Evolutionary conservation across 2,329 filamentous ascomycete species (phyloP).

Genomic region (Macroventuria anomochaeta): DNA sequence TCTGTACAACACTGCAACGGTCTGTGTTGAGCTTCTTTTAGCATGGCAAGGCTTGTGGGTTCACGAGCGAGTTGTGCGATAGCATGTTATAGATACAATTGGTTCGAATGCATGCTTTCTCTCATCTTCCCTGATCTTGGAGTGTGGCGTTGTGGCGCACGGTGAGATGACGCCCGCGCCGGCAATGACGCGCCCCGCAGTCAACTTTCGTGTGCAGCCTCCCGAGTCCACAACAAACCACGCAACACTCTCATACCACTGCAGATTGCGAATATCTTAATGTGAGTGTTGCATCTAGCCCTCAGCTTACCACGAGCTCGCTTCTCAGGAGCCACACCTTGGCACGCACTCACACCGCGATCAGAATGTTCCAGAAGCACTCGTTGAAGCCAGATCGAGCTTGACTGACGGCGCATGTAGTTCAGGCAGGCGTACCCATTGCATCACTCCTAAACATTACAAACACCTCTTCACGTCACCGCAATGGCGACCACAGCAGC

Average conservation of each 20-base stretch:
- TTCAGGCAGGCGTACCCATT: background rate
- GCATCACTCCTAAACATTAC: background rate
- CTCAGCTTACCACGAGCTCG: background rate
- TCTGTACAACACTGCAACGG: constrained; percentile 10
- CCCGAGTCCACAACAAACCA: background rate
- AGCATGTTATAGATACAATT: background rate
- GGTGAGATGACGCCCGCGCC: constrained; percentile 3
- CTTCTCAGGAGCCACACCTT: background rate
- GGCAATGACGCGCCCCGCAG: constrained; percentile 20
- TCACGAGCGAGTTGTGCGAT: background rate
- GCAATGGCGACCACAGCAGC: constrained; percentile 49
- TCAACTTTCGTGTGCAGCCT: constrained; percentile 10
- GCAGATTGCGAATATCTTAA: background rate
- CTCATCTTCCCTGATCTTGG: background rate
- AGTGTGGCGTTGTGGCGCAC: constrained; percentile 7
- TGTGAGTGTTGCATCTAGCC: background rate
- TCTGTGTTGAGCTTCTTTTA: background rate
- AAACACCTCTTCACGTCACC: background rate
- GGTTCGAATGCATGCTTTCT: background rate
- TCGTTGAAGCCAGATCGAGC: background rate
- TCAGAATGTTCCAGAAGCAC: constrained; percentile 16
- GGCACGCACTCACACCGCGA: background rate
- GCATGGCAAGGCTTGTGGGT: background rate
- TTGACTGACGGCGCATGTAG: constrained; percentile 11
- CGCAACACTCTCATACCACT: background rate